These are phyloP conservation scores for Ganoderma sinense DNA, from an alignment of 1,284 basidiomycete species.

Conservation along the genomic window DNA sequence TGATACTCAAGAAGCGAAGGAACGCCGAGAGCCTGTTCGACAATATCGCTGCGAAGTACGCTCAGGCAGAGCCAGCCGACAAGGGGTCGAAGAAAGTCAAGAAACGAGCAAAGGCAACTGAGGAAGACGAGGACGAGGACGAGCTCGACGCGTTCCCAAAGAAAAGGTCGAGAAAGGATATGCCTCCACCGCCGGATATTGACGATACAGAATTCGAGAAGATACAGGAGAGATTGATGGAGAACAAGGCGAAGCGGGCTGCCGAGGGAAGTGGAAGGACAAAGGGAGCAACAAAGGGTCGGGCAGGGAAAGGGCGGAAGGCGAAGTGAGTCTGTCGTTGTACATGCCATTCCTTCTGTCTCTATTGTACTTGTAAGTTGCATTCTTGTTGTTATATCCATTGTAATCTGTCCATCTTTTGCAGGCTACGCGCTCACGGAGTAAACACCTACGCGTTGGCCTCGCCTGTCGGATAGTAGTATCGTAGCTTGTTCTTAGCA, in stretches of 20 bases:
- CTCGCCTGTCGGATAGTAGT: no score
- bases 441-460: neutral
- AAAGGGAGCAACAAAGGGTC: slow-evolving; percentile 19
- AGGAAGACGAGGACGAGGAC: slow-evolving; percentile 45
- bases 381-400: neutral
- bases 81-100: slow-evolving; percentile 62
- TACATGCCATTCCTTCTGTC: neutral
- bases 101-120: slow-evolving; percentile 48
- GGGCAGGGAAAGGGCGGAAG: slow-evolving; percentile 31
- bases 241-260: slow-evolving; percentile 46
- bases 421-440: neutral
- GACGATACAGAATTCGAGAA: slow-evolving; percentile 75
- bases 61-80: slow-evolving; percentile 48
- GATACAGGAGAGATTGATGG: slow-evolving; percentile 67
- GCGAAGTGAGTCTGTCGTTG: slow-evolving; percentile 24
- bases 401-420: neutral
- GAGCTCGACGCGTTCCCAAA: slow-evolving; percentile 51
- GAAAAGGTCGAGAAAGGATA: slow-evolving; percentile 55
- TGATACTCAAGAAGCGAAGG: slow-evolving; percentile 84
- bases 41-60: slow-evolving; percentile 85
- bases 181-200: slow-evolving; percentile 58
- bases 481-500: no score
- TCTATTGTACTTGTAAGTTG: slow-evolving; percentile 26
- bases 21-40: slow-evolving; percentile 79
- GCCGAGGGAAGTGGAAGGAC: slow-evolving; percentile 40